phyloP scores from a whole-genome alignment of 768 basidiomycete species.

The Tricholoma sp. region DNA sequence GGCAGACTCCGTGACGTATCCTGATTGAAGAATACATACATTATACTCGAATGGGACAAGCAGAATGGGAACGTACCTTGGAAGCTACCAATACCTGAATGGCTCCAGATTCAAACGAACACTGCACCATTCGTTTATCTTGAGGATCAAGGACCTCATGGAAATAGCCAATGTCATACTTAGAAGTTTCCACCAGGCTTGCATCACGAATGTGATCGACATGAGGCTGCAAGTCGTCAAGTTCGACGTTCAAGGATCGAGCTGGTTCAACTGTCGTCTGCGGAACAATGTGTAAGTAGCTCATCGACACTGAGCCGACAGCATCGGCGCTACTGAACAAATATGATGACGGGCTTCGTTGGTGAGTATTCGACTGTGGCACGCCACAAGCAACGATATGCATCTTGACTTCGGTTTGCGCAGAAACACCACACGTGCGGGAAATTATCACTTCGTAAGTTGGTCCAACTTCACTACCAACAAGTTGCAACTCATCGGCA shows the following conservation, averaged over 20 bases:
- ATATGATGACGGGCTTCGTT: constrained; percentile 83
- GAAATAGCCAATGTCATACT: constrained; percentile 91
- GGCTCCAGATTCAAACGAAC: constrained; percentile 89
- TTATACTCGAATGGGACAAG: background rate
- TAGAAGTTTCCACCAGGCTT: constrained; percentile 71
- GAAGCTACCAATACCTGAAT: constrained; percentile 94
- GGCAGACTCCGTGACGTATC: constrained; percentile 97
- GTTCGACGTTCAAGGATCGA: constrained; percentile 86
- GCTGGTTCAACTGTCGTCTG: constrained; percentile 82
- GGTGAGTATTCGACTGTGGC: constrained; percentile 81
- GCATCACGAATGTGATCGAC: constrained; percentile 79
- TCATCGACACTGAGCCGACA: constrained; percentile 94
- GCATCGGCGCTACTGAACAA: constrained; percentile 90
- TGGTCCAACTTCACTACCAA: constrained; percentile 94
- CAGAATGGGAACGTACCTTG: constrained; percentile 49
- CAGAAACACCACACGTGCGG: constrained; percentile 92
- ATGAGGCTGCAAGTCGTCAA: constrained; percentile 79
- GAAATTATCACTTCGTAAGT: constrained; percentile 97
- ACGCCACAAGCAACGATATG: constrained; percentile 94
- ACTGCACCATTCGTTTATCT: constrained; percentile 91
- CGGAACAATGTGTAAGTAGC: constrained; percentile 80
- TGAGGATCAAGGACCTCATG: constrained; percentile 91
- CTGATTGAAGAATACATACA: constrained; percentile 28
- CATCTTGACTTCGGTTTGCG: constrained; percentile 88
- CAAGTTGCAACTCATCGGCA: constrained; percentile 91